A percentile compares a stretch with the other conserved stretches of the same genome.
phyloP scores from a whole-genome alignment of 176 grass and related monocot genomes.

The Alopecurus myosuroides region DNA sequence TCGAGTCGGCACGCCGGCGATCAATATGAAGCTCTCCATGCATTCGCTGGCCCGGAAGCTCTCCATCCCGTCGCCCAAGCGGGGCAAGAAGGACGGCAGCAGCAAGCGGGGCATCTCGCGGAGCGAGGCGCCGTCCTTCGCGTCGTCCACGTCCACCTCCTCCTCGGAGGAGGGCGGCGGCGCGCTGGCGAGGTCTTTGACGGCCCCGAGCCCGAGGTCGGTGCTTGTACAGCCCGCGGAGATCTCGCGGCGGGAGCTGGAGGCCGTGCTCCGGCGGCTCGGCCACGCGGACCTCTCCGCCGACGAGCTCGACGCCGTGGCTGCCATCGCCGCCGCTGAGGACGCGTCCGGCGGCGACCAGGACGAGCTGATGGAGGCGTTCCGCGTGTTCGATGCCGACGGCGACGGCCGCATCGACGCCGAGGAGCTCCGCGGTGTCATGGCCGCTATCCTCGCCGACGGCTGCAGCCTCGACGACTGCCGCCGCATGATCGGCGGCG shows the following conservation, averaged over 20 bases:
- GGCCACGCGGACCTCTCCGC: constrained; percentile 54
- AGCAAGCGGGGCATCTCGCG: constrained; percentile 38
- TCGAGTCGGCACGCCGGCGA: not conserved
- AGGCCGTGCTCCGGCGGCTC: constrained; percentile 68
- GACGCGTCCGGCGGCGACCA: not conserved
- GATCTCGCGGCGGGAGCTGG: constrained; percentile 77
- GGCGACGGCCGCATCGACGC: constrained; percentile 94
- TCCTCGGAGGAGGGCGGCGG: constrained; percentile 26
- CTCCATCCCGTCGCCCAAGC: constrained; percentile 42
- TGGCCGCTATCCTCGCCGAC: constrained; percentile 45
- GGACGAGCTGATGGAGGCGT: constrained; percentile 70
- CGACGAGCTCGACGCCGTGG: constrained; percentile 66
- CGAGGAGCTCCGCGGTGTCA: constrained; percentile 75
- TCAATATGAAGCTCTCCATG: constrained; percentile 70
- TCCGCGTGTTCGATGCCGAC: constrained; percentile 80
- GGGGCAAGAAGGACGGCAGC: not conserved
- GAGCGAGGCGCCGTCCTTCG: constrained; percentile 46
- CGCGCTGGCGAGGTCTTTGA: not conserved
- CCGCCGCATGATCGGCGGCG: constrained; percentile 82
- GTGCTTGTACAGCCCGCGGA: constrained; percentile 47
- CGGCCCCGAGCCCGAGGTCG: constrained; percentile 50
- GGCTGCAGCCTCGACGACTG: constrained; percentile 86
- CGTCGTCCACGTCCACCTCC: constrained; percentile 34
- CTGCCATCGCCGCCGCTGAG: constrained; percentile 39
- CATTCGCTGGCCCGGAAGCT: constrained; percentile 53